Base-by-base conservation (phyloP, 2,329 filamentous ascomycete species). In the Thielaviopsis populi region DNA sequence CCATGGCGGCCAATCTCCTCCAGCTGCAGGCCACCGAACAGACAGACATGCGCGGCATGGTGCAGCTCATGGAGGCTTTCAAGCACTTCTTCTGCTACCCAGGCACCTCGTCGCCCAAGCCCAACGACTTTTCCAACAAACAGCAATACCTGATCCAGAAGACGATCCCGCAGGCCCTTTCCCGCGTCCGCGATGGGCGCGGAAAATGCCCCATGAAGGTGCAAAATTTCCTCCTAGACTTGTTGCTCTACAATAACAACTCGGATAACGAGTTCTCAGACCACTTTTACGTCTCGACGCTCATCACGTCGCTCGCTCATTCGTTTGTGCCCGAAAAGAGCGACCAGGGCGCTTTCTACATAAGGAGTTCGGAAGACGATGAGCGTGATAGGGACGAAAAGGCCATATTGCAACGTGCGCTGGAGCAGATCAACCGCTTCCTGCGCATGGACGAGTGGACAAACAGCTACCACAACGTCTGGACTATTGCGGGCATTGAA, bases 221-320 rank as follows among this genome's bases (percentile, higher is more conserved):
- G 4, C 88, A 91, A 65, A 82, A 83, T 46, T 95, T 96, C 72
- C 82, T 99, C 59, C 82, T 95, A 24, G 91, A 96, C 69, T 88
- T 95, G 71, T 78, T 99, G 41, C 86, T 88, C 59, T 92, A 91
- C 76, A 99, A 99, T 71, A 91, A 99, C 74, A 99, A 99, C 71
- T 86, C 88, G 1, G 87, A 88, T 66, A 99, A 99, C 69, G 75
- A 86, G 60, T 95, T 84, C 71, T 96, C 91, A 4, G 95, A 99
- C 70, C 87, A 91, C 67, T 85, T 89, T 70, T 99, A 96, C 71
- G 83, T 99, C 63, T 85, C 90, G 7, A 87, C 81, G 24, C 79
- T 99, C 27, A 87, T 99, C 8, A 77, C 79, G 50, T 79, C 80
- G 0, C 73, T 86, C 30, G 79, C 83, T 1, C 79, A 78, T 0